Evolutionary conservation across 2,329 filamentous ascomycete genomes (phyloP).

Genomic region (Fusarium algeriense): DNA sequence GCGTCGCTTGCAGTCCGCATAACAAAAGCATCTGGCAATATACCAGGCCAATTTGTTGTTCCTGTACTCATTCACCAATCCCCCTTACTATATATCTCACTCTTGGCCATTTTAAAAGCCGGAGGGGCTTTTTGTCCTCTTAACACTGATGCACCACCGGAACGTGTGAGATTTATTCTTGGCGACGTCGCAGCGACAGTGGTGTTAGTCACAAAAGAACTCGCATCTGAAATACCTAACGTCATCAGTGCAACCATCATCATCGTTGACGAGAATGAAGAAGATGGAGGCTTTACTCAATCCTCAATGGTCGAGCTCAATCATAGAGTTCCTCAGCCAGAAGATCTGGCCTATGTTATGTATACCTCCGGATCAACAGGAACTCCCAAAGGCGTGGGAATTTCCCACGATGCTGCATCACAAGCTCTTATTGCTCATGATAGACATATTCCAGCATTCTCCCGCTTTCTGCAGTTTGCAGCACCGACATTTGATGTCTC

Average conservation of each 20-base stretch:
- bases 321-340: conserved; percentile 42
- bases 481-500: conserved; percentile 95
- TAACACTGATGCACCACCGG: conserved; percentile 79
- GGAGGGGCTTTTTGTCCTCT: conserved; percentile 90
- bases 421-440: conserved; percentile 88
- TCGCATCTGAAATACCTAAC: conserved; percentile 56
- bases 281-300: neutral
- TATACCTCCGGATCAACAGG: conserved; percentile 95
- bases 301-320: conserved; percentile 1
- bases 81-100: conserved; percentile 80
- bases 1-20: conserved; percentile 67
- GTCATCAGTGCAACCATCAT: conserved; percentile 53
- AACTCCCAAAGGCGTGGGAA: conserved; percentile 85
- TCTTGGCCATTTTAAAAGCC: conserved; percentile 82
- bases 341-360: conserved; percentile 84
- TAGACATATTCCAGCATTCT: conserved; percentile 79
- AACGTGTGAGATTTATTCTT: conserved; percentile 83
- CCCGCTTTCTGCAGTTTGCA: conserved; percentile 89
- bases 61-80: conserved; percentile 84
- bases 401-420: conserved; percentile 83
- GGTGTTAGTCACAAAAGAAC: conserved; percentile 71
- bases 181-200: conserved; percentile 79
- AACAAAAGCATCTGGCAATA: conserved; percentile 18
- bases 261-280: conserved; percentile 50
- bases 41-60: conserved; percentile 64